Percentiles rank a stretch among this genome's conserved stretches.
Conservation (phyloP, 2,329 filamentous ascomycete genomes). For the Dothideomycetes sp. region DNA sequence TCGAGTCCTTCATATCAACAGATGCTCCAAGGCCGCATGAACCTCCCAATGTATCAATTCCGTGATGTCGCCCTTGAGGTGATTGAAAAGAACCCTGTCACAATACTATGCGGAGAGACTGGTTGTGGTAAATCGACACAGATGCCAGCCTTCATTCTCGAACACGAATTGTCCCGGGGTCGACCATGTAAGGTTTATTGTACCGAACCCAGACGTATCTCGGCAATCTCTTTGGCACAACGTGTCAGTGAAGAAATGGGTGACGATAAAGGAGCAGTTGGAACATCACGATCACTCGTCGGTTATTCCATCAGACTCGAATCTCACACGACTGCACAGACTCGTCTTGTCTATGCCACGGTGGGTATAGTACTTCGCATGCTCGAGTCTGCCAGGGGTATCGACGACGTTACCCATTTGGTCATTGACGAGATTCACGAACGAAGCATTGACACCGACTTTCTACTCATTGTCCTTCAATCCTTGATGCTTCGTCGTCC, state of each 20-base stretch:
- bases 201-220: slow-evolving; percentile 90
- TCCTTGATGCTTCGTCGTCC: slow-evolving; percentile 65
- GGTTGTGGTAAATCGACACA: slow-evolving; percentile 97
- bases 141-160: slow-evolving; percentile 85
- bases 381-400: slow-evolving; percentile 78
- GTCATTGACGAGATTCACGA: slow-evolving; percentile 98
- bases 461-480: slow-evolving; percentile 82
- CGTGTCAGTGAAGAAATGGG: slow-evolving; percentile 93
- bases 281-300: slow-evolving; percentile 71
- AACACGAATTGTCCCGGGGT: slow-evolving; percentile 73
- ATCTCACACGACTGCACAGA: slow-evolving; percentile 71
- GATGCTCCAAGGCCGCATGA: slow-evolving; percentile 70
- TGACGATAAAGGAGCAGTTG: slow-evolving; percentile 70
- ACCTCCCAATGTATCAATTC: slow-evolving; percentile 83
- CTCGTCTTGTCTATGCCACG: slow-evolving; percentile 78
- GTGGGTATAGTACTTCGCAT: slow-evolving; percentile 93
- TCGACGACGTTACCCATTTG: slow-evolving; percentile 83
- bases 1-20: slow-evolving; percentile 51
- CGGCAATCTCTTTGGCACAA: slow-evolving; percentile 83
- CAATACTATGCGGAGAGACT: slow-evolving; percentile 93
- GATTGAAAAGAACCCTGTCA: slow-evolving; percentile 69
- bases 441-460: slow-evolving; percentile 91
- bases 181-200: slow-evolving; percentile 86
- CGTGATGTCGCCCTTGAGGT: slow-evolving; percentile 65
- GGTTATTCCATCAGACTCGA: slow-evolving; percentile 93